Evolutionary conservation across 176 grass and related monocot species (phyloP), one percentile per base, ranked within the genome.

Genomic region (Secale cereale): DNA sequence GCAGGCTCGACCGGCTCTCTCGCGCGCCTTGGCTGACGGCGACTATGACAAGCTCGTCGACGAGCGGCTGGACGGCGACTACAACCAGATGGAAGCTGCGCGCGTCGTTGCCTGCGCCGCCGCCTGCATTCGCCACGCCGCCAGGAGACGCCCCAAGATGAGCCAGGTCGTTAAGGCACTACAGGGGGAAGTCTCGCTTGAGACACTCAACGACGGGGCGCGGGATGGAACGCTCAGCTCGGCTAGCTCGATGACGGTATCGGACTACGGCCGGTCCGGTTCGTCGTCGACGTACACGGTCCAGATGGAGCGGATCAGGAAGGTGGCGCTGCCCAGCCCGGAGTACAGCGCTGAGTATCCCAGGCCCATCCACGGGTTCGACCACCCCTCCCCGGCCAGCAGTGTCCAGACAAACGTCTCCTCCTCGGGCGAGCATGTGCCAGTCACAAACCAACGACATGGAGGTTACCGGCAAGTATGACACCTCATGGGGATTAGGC

Each of bases 81-180:
- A 88, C 64, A 78, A 91, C 54, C 17, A 14, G 7, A 76, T 30
- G 27, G 88, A 93, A 82, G 83, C 81, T 10, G 88, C 88, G 37
- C 85, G 85, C 35, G 59, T 93, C 72, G 85, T 86, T 3, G 83
- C 88, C n/a, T 36, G 63, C 40, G 91, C 91, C 48, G 91, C 82
- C 20, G 91, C 83, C 10, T 59, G 74, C 26, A 79, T 93, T 77
- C 91, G 83, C 46, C 91, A 91, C 83, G 87, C 88, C 41, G 91
- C 71, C 19, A 84, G 82, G 11, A 76, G 82, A 3, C 88, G 91
- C 8, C 91, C 91, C 76, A 93, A 84, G 83, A 93, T 90, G 91
- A 90, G 91, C 64, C 81, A 85, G 81, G 87, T 93, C 40, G 91
- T 91, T 2, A 62, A 52, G 72, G 91, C 88, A 33, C 73, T 93